Evolutionary conservation across 306 rosid species (phyloP), one percentile per base, ranked within the genome.

Genomic region (Adenanthera pavonina): DNA sequence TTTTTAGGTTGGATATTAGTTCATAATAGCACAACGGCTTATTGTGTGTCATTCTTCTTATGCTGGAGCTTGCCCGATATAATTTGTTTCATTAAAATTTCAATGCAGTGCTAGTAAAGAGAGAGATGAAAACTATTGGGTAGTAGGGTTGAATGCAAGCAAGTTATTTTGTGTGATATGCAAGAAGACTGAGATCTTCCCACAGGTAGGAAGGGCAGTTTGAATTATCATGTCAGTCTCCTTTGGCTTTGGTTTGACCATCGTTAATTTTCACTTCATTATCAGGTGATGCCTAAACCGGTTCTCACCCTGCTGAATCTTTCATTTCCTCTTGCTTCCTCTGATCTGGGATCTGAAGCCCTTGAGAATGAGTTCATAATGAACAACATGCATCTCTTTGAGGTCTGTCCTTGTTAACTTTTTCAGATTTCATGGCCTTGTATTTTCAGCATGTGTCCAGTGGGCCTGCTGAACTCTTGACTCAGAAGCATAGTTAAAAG

Each of bases 301-400:
- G 86, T 95, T 78, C 92, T 95, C 71, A 87, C 90, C 41, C 89
- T 87, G 16, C 82, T 89, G 75, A 82, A 86, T 85, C 91, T 95
- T 84, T 93, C 97, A 35, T 90, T 93, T 85, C 98, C 99, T 74
- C 93, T 93, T 30, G 97, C 99, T 51, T 89, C 94, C 60, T 95
- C 97, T 78, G 99, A 95, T 82, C 90, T 92, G 81, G 99, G 97
- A 76, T 89, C 93, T 5, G 98, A 92, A 74, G 86, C 91, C 80
- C 98, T 88, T 82, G 97, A 95, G 84, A 93, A 92, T 36, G 97
- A 90, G 84, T 92, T 93, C 77, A 89, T 95, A 57, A 81, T 92
- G 89, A 95, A 93, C 83, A 83, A 56, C 86, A 90, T 87, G 94
- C 87, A 84, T 89, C 96, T 92, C 78, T 69, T 44, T 66, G 90